A percentile compares a stretch with the other conserved stretches of the same genome.
Evolutionary conservation across 306 rosid species (phyloP).

Genomic region (Lathyrus sativus): DNA sequence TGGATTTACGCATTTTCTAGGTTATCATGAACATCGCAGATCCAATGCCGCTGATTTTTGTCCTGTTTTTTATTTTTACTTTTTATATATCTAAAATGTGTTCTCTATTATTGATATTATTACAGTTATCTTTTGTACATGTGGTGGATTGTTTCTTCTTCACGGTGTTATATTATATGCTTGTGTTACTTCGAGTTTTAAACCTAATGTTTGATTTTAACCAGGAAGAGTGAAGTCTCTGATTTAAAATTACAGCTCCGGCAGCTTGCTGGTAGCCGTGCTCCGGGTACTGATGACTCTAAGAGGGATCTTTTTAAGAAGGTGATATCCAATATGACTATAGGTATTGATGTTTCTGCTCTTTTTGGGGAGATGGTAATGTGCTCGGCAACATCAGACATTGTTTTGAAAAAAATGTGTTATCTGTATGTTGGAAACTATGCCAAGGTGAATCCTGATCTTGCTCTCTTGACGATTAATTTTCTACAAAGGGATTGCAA

Average conservation of each 20-base stretch:
- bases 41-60: constrained; percentile 35
- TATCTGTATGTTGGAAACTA: constrained; percentile 95
- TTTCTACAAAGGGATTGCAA: constrained; percentile 99
- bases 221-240: constrained; percentile 95
- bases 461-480: constrained; percentile 91
- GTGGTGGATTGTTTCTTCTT: constrained; percentile 15
- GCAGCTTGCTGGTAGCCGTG: constrained; percentile 97
- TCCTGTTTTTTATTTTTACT: neutral
- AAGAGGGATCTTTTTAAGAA: constrained; percentile 98
- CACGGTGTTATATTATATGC: too few species aligned
- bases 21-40: constrained; percentile 18
- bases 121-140: neutral
- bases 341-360: constrained; percentile 88
- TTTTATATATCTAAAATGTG: constrained; percentile 6
- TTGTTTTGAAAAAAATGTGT: constrained; percentile 95
- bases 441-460: constrained; percentile 95
- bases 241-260: constrained; percentile 94
- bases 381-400: constrained; percentile 96
- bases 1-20: neutral
- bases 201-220: constrained; percentile 36
- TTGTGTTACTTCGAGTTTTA: constrained; percentile 7
- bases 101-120: constrained; percentile 1
- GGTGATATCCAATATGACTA: constrained; percentile 96
- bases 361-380: constrained; percentile 98
- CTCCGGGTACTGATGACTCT: constrained; percentile 94